These are phyloP conservation scores for Nitzschia inconspicua DNA, from an alignment of 108 stramenopile species.

Conservation along the genomic window DNA sequence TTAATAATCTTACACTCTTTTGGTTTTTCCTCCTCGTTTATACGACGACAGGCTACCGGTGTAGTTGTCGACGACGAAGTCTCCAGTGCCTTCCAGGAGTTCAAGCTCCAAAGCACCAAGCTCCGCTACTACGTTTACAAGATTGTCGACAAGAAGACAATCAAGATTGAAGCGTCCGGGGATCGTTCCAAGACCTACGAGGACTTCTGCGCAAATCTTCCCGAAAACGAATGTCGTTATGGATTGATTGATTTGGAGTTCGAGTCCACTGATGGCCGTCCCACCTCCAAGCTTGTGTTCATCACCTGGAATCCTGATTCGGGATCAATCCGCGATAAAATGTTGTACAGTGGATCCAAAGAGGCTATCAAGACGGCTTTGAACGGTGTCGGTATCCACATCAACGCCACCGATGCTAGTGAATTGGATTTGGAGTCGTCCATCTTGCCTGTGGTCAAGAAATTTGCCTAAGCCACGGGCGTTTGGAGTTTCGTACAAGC, in stretches of 20 bases:
- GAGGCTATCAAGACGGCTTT: slow-evolving; percentile 86
- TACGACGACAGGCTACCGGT: slow-evolving; percentile 87
- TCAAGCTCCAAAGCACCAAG: slow-evolving; percentile 74
- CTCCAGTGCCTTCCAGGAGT: slow-evolving; percentile 58
- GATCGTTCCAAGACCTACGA: slow-evolving; percentile 64
- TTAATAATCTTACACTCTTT: no score
- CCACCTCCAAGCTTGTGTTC: slow-evolving; percentile 90
- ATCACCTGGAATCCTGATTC: slow-evolving; percentile 95
- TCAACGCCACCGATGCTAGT: slow-evolving; percentile 81
- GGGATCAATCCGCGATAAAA: slow-evolving; percentile 83
- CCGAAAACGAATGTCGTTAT: slow-evolving; percentile 91
- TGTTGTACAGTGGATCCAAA: slow-evolving; percentile 94
- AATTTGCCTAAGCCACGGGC: slow-evolving; percentile 62
- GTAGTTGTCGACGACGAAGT: slow-evolving; percentile 77
- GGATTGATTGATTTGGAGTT: slow-evolving; percentile 91
- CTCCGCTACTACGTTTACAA: slow-evolving; percentile 80
- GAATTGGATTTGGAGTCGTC: slow-evolving; percentile 86
- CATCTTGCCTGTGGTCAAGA: slow-evolving; percentile 73
- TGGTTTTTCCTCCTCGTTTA: background rate
- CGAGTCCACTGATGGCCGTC: slow-evolving; percentile 82
- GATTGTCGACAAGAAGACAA: slow-evolving; percentile 82
- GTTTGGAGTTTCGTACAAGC: no score
- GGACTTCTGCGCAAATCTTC: slow-evolving; percentile 75
- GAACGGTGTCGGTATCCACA: slow-evolving; percentile 81
- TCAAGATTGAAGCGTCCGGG: slow-evolving; percentile 69